A percentile compares a stretch with the other conserved stretches of the same genome.
Conservation (phyloP, 257 asterid genomes). For the Ophiorrhiza pumila region DNA sequence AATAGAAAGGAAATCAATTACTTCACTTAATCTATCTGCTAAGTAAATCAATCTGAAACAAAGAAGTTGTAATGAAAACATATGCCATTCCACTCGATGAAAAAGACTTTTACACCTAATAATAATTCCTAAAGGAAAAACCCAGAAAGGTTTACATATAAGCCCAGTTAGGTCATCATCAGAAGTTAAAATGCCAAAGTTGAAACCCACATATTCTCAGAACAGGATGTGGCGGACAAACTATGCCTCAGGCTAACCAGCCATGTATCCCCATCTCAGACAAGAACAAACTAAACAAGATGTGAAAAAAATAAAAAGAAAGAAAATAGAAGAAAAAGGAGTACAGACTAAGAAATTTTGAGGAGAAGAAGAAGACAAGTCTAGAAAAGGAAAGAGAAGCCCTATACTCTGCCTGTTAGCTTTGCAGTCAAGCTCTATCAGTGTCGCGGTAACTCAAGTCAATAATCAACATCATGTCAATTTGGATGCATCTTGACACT, state of each 20-base stretch:
- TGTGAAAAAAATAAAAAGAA: background rate
- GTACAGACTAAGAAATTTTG: background rate
- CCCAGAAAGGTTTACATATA: background rate
- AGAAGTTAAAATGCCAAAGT: background rate
- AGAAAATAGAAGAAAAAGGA: too few relatives aligned
- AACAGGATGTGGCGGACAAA: background rate
- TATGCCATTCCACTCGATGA: background rate
- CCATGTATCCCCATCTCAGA: background rate
- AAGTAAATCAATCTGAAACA: background rate
- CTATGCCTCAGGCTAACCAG: background rate
- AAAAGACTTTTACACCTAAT: background rate
- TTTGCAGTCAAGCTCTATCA: constrained; percentile 13
- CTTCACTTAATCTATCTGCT: background rate
- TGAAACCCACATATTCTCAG: constrained; percentile 2
- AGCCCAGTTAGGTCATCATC: background rate
- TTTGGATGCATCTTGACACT: constrained; percentile 47
- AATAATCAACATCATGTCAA: constrained; percentile 17
- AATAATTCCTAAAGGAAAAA: constrained; percentile 5
- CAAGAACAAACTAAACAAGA: constrained; percentile 4
- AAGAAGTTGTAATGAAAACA: background rate
- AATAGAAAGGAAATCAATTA: too few relatives aligned
- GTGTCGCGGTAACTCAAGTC: constrained; percentile 4
- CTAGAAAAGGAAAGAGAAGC: constrained; percentile 8
- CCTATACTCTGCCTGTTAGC: constrained; percentile 29
- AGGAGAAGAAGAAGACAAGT: constrained; percentile 1